phyloP scores from a whole-genome alignment of 306 rosid species.

The Ammopiptanthus mongolicus region DNA sequence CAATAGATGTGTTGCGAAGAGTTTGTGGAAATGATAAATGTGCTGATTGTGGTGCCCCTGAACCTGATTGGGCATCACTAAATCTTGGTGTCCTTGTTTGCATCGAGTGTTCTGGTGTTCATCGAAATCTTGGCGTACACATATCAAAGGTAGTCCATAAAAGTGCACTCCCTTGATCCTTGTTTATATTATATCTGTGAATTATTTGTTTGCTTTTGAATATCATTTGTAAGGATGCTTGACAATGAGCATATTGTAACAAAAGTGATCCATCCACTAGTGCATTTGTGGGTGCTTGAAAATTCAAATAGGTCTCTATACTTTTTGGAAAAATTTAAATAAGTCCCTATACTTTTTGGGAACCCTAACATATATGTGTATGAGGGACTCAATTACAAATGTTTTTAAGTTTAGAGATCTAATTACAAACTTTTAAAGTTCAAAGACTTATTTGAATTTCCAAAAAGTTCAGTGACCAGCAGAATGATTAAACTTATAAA shows the following conservation, averaged over 20 bases:
- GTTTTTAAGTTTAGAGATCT: too few species aligned
- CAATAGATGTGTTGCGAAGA: constrained; percentile 78
- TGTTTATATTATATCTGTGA: constrained; percentile 6
- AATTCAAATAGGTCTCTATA: too few species aligned
- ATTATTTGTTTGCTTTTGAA: not conserved
- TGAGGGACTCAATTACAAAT: too few species aligned
- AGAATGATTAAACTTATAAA: not conserved
- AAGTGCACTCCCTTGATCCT: constrained; percentile 1
- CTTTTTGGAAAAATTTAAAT: too few species aligned
- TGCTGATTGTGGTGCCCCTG: constrained; percentile 96
- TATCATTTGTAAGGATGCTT: not conserved
- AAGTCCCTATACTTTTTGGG: too few species aligned
- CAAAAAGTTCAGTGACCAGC: too few species aligned
- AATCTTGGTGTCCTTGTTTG: constrained; percentile 99
- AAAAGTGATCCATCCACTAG: too few species aligned
- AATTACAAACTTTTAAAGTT: too few species aligned
- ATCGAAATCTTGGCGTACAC: constrained; percentile 98
- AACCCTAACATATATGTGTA: too few species aligned
- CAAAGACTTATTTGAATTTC: too few species aligned
- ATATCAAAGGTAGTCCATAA: constrained; percentile 74
- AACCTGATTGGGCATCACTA: constrained; percentile 99
- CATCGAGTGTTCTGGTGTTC: constrained; percentile 98
- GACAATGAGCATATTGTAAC: not conserved
- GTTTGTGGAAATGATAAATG: constrained; percentile 94
- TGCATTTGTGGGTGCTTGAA: too few species aligned